Base-by-base conservation (phyloP, 371 early-diverging fungal species). In the Actinomucor elegans region DNA sequence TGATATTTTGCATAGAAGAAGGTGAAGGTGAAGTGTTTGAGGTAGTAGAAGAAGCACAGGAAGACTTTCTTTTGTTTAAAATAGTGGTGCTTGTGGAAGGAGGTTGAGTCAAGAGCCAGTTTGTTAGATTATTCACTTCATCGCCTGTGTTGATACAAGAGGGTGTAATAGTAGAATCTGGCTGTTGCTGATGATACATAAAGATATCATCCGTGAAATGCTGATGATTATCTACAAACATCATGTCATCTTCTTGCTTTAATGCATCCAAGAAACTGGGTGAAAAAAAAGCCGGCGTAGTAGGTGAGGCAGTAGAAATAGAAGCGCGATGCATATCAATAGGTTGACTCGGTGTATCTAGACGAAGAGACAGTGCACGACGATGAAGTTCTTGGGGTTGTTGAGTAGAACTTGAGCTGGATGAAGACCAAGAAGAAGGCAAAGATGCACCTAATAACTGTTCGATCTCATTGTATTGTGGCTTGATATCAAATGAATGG, bases 201-300 rank as follows among this genome's bases (percentile, higher is more conserved):
- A 55, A 53, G 2, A 46, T 31, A 38, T 46, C 45, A 49, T 49
- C 58, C 8, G 44, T 15, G 18, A 34, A 54, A 27, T 21, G 35
- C n/a, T 27, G 57, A 26, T 28, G 56, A 52, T 42, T 10, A 31
- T 42, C 37, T 33, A 52, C 37, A 24, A 54, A 48, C 23, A 43
- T 81, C 73, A 48, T 81, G 59, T 59, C 53, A 7, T 57, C 60
- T 14, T 72, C 69, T 24, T 80, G 73, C 48, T 78, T 76, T n/a
- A 83, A 58, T 21, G 85, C 80, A 28, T 84, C 83, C 29, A 80
- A 63, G 37, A 85, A 84, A 27, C 78, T 78, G 14, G 85, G 84
- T 20, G 85, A 78, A 36, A 85, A 85, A 66, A 85, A 82, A 17
- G 77, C 80, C 0, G 85, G 85, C 8, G 85, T 86, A 8, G 75